These are phyloP conservation scores for Penicillium angulare DNA, from an alignment of 495 filamentous ascomycete species.

Conservation along the genomic window DNA sequence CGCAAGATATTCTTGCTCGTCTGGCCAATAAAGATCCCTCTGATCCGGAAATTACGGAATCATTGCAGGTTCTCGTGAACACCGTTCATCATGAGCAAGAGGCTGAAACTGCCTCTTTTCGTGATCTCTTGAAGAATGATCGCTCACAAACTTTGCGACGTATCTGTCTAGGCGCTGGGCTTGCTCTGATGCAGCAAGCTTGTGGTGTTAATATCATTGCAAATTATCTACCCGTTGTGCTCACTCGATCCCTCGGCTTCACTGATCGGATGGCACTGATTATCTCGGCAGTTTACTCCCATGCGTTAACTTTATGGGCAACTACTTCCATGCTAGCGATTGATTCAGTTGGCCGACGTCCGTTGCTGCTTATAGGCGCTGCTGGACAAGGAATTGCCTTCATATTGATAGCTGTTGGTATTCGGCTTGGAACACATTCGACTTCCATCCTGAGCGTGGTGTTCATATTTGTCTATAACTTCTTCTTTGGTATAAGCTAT, in stretches of 20 bases:
- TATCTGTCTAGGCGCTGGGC: constrained; percentile 7
- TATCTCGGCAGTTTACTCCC: constrained; percentile 8
- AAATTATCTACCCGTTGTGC: constrained; percentile 9
- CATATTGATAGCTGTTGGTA: background rate
- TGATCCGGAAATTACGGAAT: background rate
- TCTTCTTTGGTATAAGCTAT: constrained; percentile 18
- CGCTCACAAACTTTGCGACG: constrained; percentile 6
- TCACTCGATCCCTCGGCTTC: constrained; percentile 4
- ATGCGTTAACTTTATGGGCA: constrained; percentile 19
- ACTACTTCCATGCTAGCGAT: constrained; percentile 10
- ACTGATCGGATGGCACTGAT: constrained; percentile 3
- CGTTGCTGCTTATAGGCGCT: background rate
- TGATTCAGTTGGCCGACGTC: background rate
- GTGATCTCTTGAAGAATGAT: background rate
- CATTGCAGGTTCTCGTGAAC: background rate
- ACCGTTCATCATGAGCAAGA: constrained; percentile 5
- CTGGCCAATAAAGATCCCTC: background rate
- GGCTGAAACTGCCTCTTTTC: constrained; percentile 11
- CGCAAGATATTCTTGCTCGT: background rate
- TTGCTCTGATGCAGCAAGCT: constrained; percentile 5
- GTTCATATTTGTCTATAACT: constrained; percentile 31
- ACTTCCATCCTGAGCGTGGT: constrained; percentile 14
- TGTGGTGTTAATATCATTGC: constrained; percentile 9
- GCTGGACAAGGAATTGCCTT: background rate
- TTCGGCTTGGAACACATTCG: background rate